Percentiles rank a stretch among this genome's conserved stretches.
Conservation (phyloP, 2,329 filamentous ascomycete genomes). For the Rhinocladiella mackenziei region DNA sequence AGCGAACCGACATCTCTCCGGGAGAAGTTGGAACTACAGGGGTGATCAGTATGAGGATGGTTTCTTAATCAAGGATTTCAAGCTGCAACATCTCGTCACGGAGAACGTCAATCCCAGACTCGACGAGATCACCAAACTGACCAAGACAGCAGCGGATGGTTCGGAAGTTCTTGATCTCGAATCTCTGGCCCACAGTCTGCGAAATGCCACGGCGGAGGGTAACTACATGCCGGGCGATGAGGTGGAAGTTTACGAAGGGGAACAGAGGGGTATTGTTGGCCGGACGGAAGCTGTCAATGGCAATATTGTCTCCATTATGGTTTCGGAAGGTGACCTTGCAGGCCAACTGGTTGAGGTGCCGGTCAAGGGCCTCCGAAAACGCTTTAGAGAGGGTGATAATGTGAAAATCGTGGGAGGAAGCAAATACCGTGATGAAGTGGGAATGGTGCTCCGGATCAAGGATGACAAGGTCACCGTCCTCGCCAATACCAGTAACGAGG, state of each 20-base stretch:
- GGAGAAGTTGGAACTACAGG: slow-evolving; percentile 77
- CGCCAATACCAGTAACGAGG: slow-evolving; percentile 85
- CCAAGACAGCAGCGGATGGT: slow-evolving; percentile 81
- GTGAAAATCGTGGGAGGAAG: slow-evolving; percentile 98
- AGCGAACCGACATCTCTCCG: slow-evolving; percentile 47
- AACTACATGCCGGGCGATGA: slow-evolving; percentile 88
- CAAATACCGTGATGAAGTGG: slow-evolving; percentile 89
- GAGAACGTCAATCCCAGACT: slow-evolving; percentile 89
- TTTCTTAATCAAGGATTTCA: slow-evolving; percentile 90
- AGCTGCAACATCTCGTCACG: slow-evolving; percentile 77
- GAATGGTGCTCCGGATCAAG: slow-evolving; percentile 90
- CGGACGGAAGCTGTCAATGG: slow-evolving; percentile 80
- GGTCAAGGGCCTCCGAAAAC: slow-evolving; percentile 84
- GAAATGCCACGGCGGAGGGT: slow-evolving; percentile 73
- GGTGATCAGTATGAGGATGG: slow-evolving; percentile 88
- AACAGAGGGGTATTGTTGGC: slow-evolving; percentile 87
- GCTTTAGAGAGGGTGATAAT: slow-evolving; percentile 89
- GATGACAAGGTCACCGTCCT: slow-evolving; percentile 90
- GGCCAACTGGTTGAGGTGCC: slow-evolving; percentile 90
- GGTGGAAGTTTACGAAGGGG: slow-evolving; percentile 94
- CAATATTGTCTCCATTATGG: slow-evolving; percentile 85
- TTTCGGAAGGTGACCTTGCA: slow-evolving; percentile 74
- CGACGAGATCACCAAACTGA: slow-evolving; percentile 94
- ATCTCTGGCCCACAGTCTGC: slow-evolving; percentile 83
- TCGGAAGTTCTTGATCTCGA: slow-evolving; percentile 90